These are phyloP conservation scores for Spinacia oleracea DNA, from an alignment of 179 eudicot species.

Conservation along the genomic window DNA sequence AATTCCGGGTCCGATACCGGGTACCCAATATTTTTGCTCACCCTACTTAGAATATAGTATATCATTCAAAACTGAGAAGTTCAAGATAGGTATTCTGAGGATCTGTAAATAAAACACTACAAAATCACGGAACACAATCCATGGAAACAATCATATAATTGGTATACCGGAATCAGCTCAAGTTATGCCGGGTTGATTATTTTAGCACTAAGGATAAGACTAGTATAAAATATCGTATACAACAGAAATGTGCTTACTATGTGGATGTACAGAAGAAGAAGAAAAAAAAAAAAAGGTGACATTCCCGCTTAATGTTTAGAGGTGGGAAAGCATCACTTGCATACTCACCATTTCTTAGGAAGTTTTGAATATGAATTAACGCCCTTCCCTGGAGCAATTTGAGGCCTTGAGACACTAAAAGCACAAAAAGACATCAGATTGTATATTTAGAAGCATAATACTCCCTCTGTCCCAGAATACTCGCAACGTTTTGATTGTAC, in stretches of 20 bases:
- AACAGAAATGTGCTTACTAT: background rate
- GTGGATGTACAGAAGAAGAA: background rate
- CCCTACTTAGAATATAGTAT: no score
- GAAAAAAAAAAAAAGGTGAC: background rate
- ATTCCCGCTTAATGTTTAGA: background rate
- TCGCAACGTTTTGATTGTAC: no score
- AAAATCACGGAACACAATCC: background rate
- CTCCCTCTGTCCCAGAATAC: no score
- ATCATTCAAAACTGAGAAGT: background rate
- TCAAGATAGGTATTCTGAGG: background rate
- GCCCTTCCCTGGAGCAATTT: constrained; percentile 22
- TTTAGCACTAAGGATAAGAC: background rate
- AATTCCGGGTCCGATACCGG: no score
- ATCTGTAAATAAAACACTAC: background rate
- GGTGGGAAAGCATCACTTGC: background rate
- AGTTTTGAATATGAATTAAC: constrained; percentile 16
- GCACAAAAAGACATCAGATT: constrained; percentile 3
- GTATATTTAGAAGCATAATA: background rate
- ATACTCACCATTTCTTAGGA: constrained; percentile 5
- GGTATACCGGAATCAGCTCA: background rate
- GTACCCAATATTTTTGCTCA: no score
- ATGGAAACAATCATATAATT: background rate
- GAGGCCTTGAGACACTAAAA: constrained; percentile 27
- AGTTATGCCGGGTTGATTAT: background rate
- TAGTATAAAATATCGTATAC: background rate